These are phyloP conservation scores for Pyracantha coccinea DNA, from an alignment of 331 rosid genomes.

Conservation along the genomic window DNA sequence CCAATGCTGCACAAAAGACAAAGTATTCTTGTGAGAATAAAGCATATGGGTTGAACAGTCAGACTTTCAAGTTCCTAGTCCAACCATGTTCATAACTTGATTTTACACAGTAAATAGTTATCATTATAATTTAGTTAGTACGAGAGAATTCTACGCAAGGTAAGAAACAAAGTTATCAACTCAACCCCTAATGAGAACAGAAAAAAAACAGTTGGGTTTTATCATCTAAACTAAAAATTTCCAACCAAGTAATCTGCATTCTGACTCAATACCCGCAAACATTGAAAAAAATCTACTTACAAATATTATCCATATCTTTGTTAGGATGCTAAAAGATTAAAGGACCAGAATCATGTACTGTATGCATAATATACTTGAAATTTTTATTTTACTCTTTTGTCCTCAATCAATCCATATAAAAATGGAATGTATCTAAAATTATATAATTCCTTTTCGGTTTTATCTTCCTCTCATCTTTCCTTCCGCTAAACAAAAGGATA, in stretches of 20 bases:
- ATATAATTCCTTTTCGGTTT: not conserved
- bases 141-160: not conserved
- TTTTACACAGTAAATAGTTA: not conserved
- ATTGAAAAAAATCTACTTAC: not conserved
- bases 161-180: not conserved
- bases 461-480: not conserved
- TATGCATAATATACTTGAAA: no score
- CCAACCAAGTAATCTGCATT: not conserved
- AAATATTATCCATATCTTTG: not conserved
- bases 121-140: not conserved
- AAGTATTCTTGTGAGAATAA: constrained; percentile 13
- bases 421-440: not conserved
- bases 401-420: not conserved
- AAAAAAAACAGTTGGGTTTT: not conserved
- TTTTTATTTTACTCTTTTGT: not conserved
- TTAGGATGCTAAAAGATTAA: not conserved
- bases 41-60: not conserved
- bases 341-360: not conserved
- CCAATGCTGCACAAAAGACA: constrained; percentile 64
- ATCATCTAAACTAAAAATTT: not conserved
- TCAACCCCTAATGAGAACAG: not conserved
- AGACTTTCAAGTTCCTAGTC: not conserved
- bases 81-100: not conserved
- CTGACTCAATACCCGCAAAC: not conserved
- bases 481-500: not conserved